These are phyloP conservation scores for Diutina siamensis DNA, from an alignment of 1,139 yeast genomes.

Conservation along the genomic window DNA sequence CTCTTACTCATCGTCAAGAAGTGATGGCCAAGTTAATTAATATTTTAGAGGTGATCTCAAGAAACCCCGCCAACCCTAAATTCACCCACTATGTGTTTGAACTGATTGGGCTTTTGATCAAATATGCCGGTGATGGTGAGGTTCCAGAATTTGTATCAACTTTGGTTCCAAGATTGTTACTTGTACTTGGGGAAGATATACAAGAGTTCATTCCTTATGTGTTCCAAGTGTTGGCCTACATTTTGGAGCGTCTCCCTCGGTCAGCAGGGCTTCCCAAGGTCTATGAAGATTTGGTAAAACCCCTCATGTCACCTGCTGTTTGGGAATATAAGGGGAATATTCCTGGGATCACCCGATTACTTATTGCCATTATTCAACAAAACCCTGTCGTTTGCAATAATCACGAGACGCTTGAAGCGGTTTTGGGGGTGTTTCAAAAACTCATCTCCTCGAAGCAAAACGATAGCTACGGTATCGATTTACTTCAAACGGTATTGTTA, in stretches of 20 bases:
- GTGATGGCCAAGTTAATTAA: slow-evolving; percentile 55
- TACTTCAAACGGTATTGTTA: slow-evolving; percentile 58
- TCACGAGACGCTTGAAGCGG: slow-evolving; percentile 49
- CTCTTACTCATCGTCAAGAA: slow-evolving; percentile 31
- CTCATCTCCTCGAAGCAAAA: slow-evolving; percentile 74
- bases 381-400: slow-evolving; percentile 42
- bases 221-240: slow-evolving; percentile 74
- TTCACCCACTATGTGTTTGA: slow-evolving; percentile 89
- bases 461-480: slow-evolving; percentile 75
- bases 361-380: slow-evolving; percentile 58
- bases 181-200: slow-evolving; percentile 68
- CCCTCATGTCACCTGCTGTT: slow-evolving; percentile 74
- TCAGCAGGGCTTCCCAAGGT: slow-evolving; percentile 44
- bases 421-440: slow-evolving; percentile 94
- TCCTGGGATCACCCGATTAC: slow-evolving; percentile 79
- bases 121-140: slow-evolving; percentile 25
- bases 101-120: slow-evolving; percentile 66
- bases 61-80: slow-evolving; percentile 91
- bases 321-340: slow-evolving; percentile 93
- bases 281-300: slow-evolving; percentile 59
- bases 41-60: slow-evolving; percentile 60
- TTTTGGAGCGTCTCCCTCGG: slow-evolving; percentile 54
- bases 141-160: slow-evolving; percentile 38
- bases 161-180: slow-evolving; percentile 57
- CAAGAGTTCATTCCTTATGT: slow-evolving; percentile 92